Evolutionary conservation across 352 stramenopile genomes (phyloP), one percentile per base, ranked within the genome.

Genomic region (Globisporangium ultimum): DNA sequence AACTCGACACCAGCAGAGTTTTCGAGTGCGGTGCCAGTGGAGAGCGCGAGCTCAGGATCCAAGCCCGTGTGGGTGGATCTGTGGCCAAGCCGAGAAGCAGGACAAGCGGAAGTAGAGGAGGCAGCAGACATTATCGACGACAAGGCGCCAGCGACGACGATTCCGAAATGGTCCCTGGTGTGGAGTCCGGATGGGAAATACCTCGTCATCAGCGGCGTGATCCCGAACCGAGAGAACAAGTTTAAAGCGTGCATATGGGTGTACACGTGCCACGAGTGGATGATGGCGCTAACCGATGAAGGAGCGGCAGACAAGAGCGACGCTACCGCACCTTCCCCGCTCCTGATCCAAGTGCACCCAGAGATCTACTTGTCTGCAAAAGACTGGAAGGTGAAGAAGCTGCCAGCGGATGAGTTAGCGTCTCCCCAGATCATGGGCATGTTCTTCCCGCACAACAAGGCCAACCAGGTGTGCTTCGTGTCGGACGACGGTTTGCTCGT

Each of bases 161-260:
- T 18, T 7, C 15, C 32, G 32, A 22, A 36, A 20, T 84, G 74
- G 74, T 55, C 57, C 36, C 55, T 87, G 0, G 57, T 45, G n/a
- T 87, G 76, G 82, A 92, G 78, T 64, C 62, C 72, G 15, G 75
- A 90, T 55, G 67, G 62, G 8, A 64, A 71, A 10, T 74, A 84
- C 56, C 58, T 92, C 24, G 61, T 87, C 38, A 47, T 90, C 13
- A 62, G 63, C 17, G 80, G 80, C 12, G 54, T 55, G 20, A 24
- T 74, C 17, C n/a, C 46, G 21, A 42, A 13, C 41, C 55, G 58
- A 11, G 55, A 72, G 21, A 66, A 51, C 18, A 55, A 58, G 49
- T 18, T 2, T 17, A 73, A 68, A 48, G 53, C 40, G 53, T 64
- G 18, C 40, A 8, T 92, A 24, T 90, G 76, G 78, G 40, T 92